Conservation (phyloP, 345 rosid genomes). For the Populus ilicifolia region DNA sequence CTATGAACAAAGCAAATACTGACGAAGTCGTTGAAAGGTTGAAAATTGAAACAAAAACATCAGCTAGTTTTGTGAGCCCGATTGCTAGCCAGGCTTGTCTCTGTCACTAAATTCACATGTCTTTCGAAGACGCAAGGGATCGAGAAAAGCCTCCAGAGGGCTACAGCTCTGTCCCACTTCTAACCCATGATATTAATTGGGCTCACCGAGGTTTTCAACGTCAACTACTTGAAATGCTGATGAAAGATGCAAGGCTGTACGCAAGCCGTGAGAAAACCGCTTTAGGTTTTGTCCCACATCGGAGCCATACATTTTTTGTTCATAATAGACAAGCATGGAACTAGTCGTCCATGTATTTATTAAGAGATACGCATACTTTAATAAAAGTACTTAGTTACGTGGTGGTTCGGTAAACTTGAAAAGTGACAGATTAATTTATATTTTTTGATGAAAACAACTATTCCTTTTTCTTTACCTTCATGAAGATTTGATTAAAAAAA, state of each 20-base stretch:
- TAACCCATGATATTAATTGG: background rate
- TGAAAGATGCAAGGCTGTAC: background rate
- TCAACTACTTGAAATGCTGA: background rate
- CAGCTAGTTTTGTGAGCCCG: background rate
- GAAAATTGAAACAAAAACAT: background rate
- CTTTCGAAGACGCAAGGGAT: background rate
- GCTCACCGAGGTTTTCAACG: background rate
- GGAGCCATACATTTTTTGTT: background rate
- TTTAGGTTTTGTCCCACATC: background rate
- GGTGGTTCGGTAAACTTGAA: too few species aligned
- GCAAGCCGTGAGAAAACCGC: background rate
- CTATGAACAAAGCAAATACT: too few species aligned
- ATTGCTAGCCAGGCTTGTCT: background rate
- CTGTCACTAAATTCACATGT: background rate
- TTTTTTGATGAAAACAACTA: too few species aligned
- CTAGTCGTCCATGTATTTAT: too few species aligned
- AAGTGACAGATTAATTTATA: too few species aligned
- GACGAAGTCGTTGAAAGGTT: background rate
- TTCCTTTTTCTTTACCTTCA: too few species aligned
- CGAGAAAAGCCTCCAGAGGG: background rate
- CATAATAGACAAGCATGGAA: too few species aligned
- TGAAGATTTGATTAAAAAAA: too few species aligned
- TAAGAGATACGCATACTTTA: too few species aligned
- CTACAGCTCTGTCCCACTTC: background rate
- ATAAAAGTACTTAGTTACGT: too few species aligned